Percentiles rank a stretch among this genome's conserved stretches.
Conservation (phyloP, 805 yeast genomes). For the Saccharomycopsis sp. region DNA sequence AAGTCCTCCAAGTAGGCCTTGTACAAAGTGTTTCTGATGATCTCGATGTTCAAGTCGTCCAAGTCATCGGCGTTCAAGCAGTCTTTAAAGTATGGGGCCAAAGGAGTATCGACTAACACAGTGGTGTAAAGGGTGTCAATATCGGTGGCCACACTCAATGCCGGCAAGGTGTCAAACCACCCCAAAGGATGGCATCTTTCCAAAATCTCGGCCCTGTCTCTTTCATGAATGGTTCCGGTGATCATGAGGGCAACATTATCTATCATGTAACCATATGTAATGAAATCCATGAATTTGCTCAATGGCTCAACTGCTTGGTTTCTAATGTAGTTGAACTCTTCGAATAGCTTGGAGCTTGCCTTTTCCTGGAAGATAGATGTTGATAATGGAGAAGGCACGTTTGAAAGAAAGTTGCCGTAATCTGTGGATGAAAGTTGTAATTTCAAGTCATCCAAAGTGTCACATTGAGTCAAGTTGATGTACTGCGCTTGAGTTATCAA, state of each 20-base stretch:
- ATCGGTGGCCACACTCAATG: constrained; percentile 89
- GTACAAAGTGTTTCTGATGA: constrained; percentile 83
- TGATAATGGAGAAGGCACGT: constrained; percentile 72
- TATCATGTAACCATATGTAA: constrained; percentile 96
- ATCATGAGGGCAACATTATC: constrained; percentile 94
- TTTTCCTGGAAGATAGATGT: constrained; percentile 80
- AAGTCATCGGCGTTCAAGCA: constrained; percentile 77
- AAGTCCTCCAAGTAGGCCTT: constrained; percentile 91
- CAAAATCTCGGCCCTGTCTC: constrained; percentile 82
- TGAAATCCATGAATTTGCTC: constrained; percentile 78
- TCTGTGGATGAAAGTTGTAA: constrained; percentile 93
- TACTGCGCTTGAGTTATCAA: constrained; percentile 72
- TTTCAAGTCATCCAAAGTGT: constrained; percentile 85
- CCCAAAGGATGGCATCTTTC: constrained; percentile 94
- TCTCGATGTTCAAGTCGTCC: constrained; percentile 92
- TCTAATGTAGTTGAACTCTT: constrained; percentile 77
- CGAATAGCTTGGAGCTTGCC: constrained; percentile 63
- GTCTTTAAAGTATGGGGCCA: constrained; percentile 92
- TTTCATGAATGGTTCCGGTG: constrained; percentile 92
- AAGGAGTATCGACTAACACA: constrained; percentile 91
- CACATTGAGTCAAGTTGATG: constrained; percentile 91
- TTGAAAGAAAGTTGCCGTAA: constrained; percentile 82
- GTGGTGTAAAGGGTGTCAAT: constrained; percentile 87
- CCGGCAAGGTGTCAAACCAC: constrained; percentile 97
- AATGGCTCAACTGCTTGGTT: constrained; percentile 77